phyloP scores from a whole-genome alignment of 1,284 basidiomycete species.

The Volvariella surrecta region DNA sequence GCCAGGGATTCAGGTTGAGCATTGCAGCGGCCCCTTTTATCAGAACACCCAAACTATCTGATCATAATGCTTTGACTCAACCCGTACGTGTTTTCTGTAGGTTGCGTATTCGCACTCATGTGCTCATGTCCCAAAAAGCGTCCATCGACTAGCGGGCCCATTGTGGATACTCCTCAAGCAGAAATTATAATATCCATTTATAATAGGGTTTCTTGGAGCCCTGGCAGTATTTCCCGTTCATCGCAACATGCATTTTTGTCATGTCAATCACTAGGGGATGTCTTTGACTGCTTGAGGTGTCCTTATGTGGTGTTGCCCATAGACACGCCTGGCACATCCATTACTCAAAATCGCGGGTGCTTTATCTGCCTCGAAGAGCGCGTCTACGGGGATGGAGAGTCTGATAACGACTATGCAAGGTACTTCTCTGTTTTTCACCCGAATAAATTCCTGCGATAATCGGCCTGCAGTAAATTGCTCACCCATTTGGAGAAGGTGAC shows the following conservation, averaged over 20 bases:
- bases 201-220: conserved; percentile 51
- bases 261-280: conserved; percentile 63
- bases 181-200: conserved; percentile 53
- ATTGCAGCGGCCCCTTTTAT: conserved; percentile 51
- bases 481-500: conserved; percentile 28
- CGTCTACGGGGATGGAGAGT: conserved; percentile 45
- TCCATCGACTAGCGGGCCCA: too few relatives aligned
- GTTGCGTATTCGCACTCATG: background rate
- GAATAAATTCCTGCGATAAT: background rate
- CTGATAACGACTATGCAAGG: conserved; percentile 49
- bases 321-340: conserved; percentile 17
- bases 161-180: conserved; percentile 22
- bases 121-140: background rate
- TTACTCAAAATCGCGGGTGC: conserved; percentile 21
- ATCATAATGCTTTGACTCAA: conserved; percentile 48
- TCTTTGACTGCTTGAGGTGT: conserved; percentile 57
- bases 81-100: conserved; percentile 27
- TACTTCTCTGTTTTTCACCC: conserved; percentile 22
- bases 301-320: conserved; percentile 43
- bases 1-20: conserved; percentile 31
- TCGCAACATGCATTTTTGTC: conserved; percentile 63
- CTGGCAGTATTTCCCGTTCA: conserved; percentile 45
- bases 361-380: conserved; percentile 53
- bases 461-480: conserved; percentile 40
- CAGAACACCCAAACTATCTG: conserved; percentile 52